Base-by-base conservation (phyloP, 1,284 basidiomycete genomes). In the Rhizoctonia solani region DNA sequence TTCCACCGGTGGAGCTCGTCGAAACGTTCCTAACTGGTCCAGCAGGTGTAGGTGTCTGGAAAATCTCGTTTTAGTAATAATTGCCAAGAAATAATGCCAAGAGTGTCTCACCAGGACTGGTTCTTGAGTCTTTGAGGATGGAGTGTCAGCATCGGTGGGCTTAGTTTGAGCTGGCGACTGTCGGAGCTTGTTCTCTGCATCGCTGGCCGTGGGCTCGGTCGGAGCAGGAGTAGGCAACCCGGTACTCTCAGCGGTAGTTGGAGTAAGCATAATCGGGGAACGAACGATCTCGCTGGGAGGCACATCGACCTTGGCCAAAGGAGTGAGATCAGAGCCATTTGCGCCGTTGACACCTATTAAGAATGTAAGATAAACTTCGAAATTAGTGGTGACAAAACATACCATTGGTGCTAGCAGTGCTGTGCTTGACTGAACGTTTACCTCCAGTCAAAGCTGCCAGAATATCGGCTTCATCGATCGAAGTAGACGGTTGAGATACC, bases 241-340 rank as follows among this genome's bases (percentile, higher is more conserved):
- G 13, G 32, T 32, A 42, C 59, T 52, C 37, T 53, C 59, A 4
- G 49, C 44, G n/a, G 49, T 52, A 13, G 59, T 63, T 16, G 59
- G 59, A 1, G 59, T 63, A 41, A 63, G 32, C 59, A 63, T 39
- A 8, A 41, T 32, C 23, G 59, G 59, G 8, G 59, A 63, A 37
- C 46, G 59, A 14, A 25, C 25, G 16, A 39, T 27, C 19, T 63
- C 59, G 21, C 34, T 47, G 16, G 59, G 47, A 25, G 53, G 32
- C 8, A 21, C 47, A 13, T 52, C 37, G 3, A 53, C 23, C 4
- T 29, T 16, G 8, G 50, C 23, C 6, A 21, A 32, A 23, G 49
- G 47, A 11, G 23, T 39, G 5, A 42, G 59, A 23, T 21, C 21
- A 9, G 14, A n/a, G 21, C 41, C 59, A 39, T 37, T n/a, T 19